Conservation (phyloP, 805 yeast genomes). For the Hanseniaspora nectarophila region DNA sequence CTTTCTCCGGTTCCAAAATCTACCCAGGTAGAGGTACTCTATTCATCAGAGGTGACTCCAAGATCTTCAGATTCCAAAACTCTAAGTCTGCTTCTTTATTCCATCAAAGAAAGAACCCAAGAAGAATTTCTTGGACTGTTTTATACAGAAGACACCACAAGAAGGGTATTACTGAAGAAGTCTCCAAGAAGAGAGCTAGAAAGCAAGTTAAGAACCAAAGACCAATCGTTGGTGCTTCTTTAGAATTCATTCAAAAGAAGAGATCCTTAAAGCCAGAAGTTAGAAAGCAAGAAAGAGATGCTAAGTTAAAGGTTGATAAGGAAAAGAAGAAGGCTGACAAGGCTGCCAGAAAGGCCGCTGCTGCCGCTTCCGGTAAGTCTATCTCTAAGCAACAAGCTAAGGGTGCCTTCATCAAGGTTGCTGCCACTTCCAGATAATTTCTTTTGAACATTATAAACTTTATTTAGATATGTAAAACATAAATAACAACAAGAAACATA, state of each 20-base stretch:
- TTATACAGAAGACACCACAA: slow-evolving; percentile 99
- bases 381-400: slow-evolving; percentile 92
- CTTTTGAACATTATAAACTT: slow-evolving; percentile 15
- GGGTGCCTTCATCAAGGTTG: slow-evolving; percentile 96
- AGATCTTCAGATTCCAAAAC: slow-evolving; percentile 97
- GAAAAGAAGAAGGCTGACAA: slow-evolving; percentile 84
- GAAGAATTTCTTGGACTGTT: slow-evolving; percentile 99
- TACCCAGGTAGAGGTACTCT: slow-evolving; percentile 99
- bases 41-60: slow-evolving; percentile 99
- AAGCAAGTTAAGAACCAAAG: slow-evolving; percentile 97
- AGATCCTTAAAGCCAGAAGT: slow-evolving; percentile 91
- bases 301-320: slow-evolving; percentile 70
- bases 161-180: slow-evolving; percentile 99
- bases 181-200: slow-evolving; percentile 91
- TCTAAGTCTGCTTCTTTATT: slow-evolving; percentile 95
- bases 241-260: slow-evolving; percentile 96
- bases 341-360: slow-evolving; percentile 90
- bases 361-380: slow-evolving; percentile 64
- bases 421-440: slow-evolving; percentile 84
- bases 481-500: not conserved
- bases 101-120: slow-evolving; percentile 99
- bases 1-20: slow-evolving; percentile 98
- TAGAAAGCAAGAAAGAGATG: slow-evolving; percentile 95
- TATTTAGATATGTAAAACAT: slow-evolving; percentile 4
- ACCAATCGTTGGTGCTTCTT: slow-evolving; percentile 98